A percentile compares a stretch with the other conserved stretches of the same genome.
Conservation (phyloP, 2,329 filamentous ascomycete genomes). For the Fusarium dlaminii region DNA sequence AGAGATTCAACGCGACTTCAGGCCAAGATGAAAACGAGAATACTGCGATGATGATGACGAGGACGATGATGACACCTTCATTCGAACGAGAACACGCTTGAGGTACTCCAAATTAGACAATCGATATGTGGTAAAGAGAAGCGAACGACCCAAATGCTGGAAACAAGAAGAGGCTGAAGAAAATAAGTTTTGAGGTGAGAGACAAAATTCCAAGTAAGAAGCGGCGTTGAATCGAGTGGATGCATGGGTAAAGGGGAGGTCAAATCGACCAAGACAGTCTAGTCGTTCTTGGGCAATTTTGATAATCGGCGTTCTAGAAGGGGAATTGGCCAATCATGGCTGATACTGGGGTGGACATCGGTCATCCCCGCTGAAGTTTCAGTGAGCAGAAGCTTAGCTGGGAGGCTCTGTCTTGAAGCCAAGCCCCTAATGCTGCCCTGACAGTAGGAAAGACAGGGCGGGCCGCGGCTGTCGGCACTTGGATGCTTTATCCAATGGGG, state of each 20-base stretch:
- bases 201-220: constrained; percentile 16
- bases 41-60: constrained; percentile 1
- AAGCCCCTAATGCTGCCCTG: constrained; percentile 20
- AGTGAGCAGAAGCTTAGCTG: constrained; percentile 25
- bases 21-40: neutral
- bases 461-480: constrained; percentile 14
- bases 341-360: neutral
- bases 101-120: neutral
- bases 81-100: constrained; percentile 2
- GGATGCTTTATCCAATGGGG: constrained; percentile 3
- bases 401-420: constrained; percentile 15
- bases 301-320: constrained; percentile 25
- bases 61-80: constrained; percentile 7
- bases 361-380: neutral
- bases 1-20: constrained; percentile 4
- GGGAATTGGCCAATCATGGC: constrained; percentile 2
- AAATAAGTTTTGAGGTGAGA: constrained; percentile 8
- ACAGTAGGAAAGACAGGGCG: constrained; percentile 1
- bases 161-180: neutral
- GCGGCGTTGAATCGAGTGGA: constrained; percentile 12
- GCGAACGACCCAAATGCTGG: neutral
- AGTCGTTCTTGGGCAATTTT: neutral
- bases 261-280: constrained; percentile 4
- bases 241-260: constrained; percentile 29
- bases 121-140: neutral